Conservation (phyloP, 306 rosid species). For the Glycine soja region DNA sequence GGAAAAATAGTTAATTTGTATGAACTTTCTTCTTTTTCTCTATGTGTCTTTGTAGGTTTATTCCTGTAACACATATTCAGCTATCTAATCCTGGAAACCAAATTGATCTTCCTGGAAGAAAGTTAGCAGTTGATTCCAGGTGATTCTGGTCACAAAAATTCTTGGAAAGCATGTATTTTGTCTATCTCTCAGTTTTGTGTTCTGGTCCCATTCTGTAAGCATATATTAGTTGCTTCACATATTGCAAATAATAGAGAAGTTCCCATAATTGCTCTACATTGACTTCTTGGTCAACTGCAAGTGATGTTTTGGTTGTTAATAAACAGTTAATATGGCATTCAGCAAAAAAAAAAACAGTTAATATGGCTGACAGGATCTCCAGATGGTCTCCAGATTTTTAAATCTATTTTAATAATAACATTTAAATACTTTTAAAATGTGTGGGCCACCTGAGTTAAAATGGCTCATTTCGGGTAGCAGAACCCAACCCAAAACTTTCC, state of each 20-base stretch:
- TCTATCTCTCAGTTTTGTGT: conserved; percentile 31
- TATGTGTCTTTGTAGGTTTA: conserved; percentile 65
- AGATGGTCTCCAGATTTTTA: neutral
- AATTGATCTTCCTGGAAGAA: conserved; percentile 81
- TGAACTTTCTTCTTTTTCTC: conserved; percentile 31
- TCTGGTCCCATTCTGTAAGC: conserved; percentile 21
- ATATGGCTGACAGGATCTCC: neutral
- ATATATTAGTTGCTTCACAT: conserved; percentile 18
- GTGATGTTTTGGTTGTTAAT: neutral
- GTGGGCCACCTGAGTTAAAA: neutral
- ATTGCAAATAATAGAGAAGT: conserved; percentile 16
- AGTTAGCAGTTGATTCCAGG: conserved; percentile 86
- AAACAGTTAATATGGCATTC: no score
- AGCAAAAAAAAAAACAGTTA: neutral
- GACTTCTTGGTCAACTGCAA: neutral
- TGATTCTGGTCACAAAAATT: conserved; percentile 43
- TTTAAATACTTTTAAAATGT: neutral
- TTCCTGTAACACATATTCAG: conserved; percentile 75
- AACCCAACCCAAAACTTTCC: neutral
- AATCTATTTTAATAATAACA: neutral
- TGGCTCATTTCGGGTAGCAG: neutral
- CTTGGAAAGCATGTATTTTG: conserved; percentile 36
- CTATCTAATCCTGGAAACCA: conserved; percentile 85
- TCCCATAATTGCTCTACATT: conserved; percentile 20
- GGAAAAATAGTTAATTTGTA: conserved; percentile 1